A percentile compares a stretch with the other conserved stretches of the same genome.
Conservation (phyloP, 164 flowering plant genomes). For the Sextonia rubra region DNA sequence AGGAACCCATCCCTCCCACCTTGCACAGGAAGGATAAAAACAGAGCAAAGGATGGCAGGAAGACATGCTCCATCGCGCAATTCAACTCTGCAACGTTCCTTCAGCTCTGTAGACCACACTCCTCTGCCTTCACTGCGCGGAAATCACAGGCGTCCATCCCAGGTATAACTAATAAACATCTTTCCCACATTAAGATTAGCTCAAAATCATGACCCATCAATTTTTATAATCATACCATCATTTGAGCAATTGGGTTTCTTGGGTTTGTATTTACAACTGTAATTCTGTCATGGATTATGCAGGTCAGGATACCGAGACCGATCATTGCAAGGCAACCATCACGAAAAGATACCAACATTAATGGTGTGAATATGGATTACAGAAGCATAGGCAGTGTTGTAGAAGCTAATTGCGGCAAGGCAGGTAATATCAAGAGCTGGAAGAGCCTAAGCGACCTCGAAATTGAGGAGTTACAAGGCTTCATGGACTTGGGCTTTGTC, state of each 20-base stretch:
- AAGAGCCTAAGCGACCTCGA: slow-evolving; percentile 53
- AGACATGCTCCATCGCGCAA: slow-evolving; percentile 15
- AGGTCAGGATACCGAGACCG: slow-evolving; percentile 13
- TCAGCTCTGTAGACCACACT: slow-evolving; percentile 11
- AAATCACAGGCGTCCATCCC: background rate
- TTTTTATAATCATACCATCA: background rate
- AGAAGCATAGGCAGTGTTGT: slow-evolving; percentile 15
- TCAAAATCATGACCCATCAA: background rate
- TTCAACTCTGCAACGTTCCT: slow-evolving; percentile 33
- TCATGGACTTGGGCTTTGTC: slow-evolving; percentile 54
- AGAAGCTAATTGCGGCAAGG: background rate
- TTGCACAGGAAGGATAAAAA: slow-evolving; percentile 20
- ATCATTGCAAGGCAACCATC: slow-evolving; percentile 23
- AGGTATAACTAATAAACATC: background rate
- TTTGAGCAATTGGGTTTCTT: background rate
- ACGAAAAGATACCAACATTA: slow-evolving; percentile 18
- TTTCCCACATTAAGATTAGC: background rate
- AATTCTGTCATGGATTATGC: background rate
- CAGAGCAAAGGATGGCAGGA: slow-evolving; percentile 14
- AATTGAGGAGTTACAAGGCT: slow-evolving; percentile 52
- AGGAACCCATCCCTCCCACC: slow-evolving; percentile 48
- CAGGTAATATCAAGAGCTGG: slow-evolving; percentile 19
- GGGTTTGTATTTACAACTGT: background rate
- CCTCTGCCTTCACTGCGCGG: background rate
- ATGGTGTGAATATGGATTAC: slow-evolving; percentile 6